These are phyloP conservation scores for Hansfordia pulvinata DNA, from an alignment of 2,329 filamentous ascomycete species.

Conservation along the genomic window DNA sequence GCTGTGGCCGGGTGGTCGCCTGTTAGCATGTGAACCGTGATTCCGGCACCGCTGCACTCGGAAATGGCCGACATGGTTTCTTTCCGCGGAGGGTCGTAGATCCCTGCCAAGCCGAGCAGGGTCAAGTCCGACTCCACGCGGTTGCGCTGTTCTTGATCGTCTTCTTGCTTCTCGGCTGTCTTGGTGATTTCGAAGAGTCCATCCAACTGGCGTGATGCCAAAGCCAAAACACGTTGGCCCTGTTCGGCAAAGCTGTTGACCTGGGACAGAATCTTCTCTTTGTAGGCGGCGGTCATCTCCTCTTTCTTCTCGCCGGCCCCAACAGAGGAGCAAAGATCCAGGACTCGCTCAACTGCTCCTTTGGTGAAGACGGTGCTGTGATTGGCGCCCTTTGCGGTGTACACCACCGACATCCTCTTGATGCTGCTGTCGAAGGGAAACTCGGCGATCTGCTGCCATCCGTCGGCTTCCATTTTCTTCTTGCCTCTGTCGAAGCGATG, in stretches of 20 bases:
- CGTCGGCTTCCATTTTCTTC: slow-evolving; percentile 31
- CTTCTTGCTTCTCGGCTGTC: slow-evolving; percentile 11
- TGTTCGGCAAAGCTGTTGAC: slow-evolving; percentile 48
- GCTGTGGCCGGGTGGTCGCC: slow-evolving; percentile 73
- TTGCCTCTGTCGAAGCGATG: slow-evolving; percentile 51
- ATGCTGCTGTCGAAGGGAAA: slow-evolving; percentile 69
- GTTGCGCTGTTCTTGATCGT: slow-evolving; percentile 35
- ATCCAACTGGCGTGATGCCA: slow-evolving; percentile 50
- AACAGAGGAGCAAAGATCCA: slow-evolving; percentile 39
- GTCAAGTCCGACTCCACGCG: slow-evolving; percentile 54
- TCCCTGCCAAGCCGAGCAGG: slow-evolving; percentile 70
- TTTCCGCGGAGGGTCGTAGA: slow-evolving; percentile 74
- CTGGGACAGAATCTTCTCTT: slow-evolving; percentile 34
- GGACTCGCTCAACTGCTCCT: slow-evolving; percentile 45
- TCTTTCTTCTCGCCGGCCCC: slow-evolving; percentile 27
- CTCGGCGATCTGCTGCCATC: slow-evolving; percentile 54
- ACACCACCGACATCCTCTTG: slow-evolving; percentile 71
- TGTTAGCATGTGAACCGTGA: slow-evolving; percentile 73
- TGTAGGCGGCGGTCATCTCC: slow-evolving; percentile 35
- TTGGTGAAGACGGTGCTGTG: slow-evolving; percentile 45
- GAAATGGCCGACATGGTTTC: slow-evolving; percentile 64
- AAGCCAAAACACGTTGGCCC: slow-evolving; percentile 59
- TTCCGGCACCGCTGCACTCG: slow-evolving; percentile 59
- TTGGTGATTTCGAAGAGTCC: slow-evolving; percentile 26
- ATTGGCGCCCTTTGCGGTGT: slow-evolving; percentile 32